A percentile compares a stretch with the other conserved stretches of the same genome.
These are phyloP conservation scores for Trichosporon asahii DNA, from an alignment of 1,284 basidiomycete genomes.

Conservation along the genomic window DNA sequence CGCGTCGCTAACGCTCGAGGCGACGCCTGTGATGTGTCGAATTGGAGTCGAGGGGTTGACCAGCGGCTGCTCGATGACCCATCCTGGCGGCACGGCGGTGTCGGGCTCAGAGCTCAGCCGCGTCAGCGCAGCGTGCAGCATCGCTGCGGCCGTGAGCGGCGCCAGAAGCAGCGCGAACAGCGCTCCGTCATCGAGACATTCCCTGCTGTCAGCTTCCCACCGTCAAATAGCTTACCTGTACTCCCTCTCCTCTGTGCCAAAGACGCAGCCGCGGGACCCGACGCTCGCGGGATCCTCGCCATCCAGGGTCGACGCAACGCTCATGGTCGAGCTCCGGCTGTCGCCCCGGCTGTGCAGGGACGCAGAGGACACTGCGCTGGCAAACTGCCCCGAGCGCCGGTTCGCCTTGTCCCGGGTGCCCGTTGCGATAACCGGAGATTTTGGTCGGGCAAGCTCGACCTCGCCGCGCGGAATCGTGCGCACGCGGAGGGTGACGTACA, in stretches of 20 bases:
- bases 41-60: conserved; percentile 47
- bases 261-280: conserved; percentile 43
- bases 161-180: conserved; percentile 73
- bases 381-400: conserved; percentile 5
- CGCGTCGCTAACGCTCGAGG: conserved; percentile 46
- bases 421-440: neutral
- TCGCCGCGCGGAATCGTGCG: conserved; percentile 18
- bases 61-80: conserved; percentile 71
- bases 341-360: neutral
- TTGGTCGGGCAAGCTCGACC: conserved; percentile 30
- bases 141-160: conserved; percentile 68
- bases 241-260: conserved; percentile 51
- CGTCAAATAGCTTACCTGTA: conserved; percentile 38
- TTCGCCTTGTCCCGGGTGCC: neutral
- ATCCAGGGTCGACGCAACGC: conserved; percentile 1
- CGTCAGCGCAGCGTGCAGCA: conserved; percentile 57
- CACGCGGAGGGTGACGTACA: conserved; percentile 30
- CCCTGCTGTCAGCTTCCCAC: conserved; percentile 53
- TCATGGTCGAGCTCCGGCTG: neutral
- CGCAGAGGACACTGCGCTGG: neutral
- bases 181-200: conserved; percentile 76
- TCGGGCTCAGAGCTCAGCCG: conserved; percentile 34
- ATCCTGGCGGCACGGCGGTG: conserved; percentile 58
- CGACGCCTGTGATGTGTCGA: conserved; percentile 37
- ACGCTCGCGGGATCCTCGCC: conserved; percentile 29